Percentiles rank a stretch among this genome's conserved stretches.
Evolutionary conservation across 1,284 basidiomycete species (phyloP).

Genomic region (Xanthoconium separans): DNA sequence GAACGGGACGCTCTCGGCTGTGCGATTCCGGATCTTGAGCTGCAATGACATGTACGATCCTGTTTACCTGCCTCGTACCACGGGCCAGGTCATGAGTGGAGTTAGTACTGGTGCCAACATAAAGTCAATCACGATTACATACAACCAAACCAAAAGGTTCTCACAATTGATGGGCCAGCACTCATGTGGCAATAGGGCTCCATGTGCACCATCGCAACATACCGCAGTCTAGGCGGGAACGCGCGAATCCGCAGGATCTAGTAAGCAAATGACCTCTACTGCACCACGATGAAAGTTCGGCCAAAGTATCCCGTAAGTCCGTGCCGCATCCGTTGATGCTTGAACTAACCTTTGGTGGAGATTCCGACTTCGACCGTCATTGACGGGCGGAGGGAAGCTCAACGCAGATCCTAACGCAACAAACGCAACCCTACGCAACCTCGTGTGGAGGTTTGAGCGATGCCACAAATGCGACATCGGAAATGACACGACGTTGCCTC

Average conservation of each 20-base stretch:
- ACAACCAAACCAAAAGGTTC: not conserved
- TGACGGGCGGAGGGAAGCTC: too few species aligned
- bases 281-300: not conserved
- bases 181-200: not conserved
- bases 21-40: not conserved
- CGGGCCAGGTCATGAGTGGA: not conserved
- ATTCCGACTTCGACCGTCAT: too few species aligned
- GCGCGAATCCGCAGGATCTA: constrained; percentile 2
- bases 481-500: too few species aligned
- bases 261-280: not conserved
- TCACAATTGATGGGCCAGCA: not conserved
- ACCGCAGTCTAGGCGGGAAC: constrained; percentile 21
- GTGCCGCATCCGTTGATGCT: not conserved
- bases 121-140: not conserved
- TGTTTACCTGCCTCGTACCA: not conserved
- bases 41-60: not conserved
- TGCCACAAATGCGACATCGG: too few species aligned
- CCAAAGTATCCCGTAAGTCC: too few species aligned
- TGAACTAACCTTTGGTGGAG: too few species aligned
- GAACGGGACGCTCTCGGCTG: not conserved
- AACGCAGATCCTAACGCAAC: too few species aligned
- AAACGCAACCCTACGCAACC: too few species aligned
- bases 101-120: too few species aligned
- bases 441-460: too few species aligned
- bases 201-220: constrained; percentile 1